Conservation (phyloP, 176 grass and related monocot genomes). For the Musa itinerans region DNA sequence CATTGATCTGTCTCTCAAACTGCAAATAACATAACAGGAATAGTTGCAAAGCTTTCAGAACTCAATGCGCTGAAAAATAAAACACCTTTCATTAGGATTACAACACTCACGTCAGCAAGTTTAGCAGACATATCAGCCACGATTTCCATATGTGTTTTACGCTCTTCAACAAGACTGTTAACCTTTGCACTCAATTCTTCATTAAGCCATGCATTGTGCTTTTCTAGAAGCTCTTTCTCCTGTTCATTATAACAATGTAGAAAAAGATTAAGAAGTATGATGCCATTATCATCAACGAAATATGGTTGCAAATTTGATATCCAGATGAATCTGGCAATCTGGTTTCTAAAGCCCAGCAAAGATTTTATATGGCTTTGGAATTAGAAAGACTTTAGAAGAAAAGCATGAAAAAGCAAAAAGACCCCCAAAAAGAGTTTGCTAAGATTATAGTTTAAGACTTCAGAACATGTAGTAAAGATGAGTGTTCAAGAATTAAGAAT, state of each 20-base stretch:
- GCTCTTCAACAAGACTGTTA: constrained; percentile 45
- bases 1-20: constrained; percentile 80
- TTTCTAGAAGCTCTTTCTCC: constrained; percentile 88
- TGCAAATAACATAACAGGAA: constrained; percentile 26
- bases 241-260: constrained; percentile 26
- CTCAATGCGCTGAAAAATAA: not conserved
- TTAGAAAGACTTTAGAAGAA: too few relatives aligned
- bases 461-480: too few relatives aligned
- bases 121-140: constrained; percentile 73
- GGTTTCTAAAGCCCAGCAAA: not conserved
- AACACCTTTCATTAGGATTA: constrained; percentile 10
- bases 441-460: too few relatives aligned
- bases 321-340: not conserved
- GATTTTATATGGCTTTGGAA: too few relatives aligned
- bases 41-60: not conserved
- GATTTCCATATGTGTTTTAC: constrained; percentile 67
- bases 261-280: constrained; percentile 3
- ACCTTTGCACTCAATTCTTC: constrained; percentile 72
- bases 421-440: too few relatives aligned
- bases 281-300: not conserved
- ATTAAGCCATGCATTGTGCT: constrained; percentile 74
- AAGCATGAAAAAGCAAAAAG: too few relatives aligned
- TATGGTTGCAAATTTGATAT: not conserved
- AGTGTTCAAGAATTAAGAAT: too few relatives aligned
- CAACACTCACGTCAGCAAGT: constrained; percentile 53